These are phyloP conservation scores for Aspergillus ibericus DNA, from an alignment of 2,329 filamentous ascomycete species.

Conservation along the genomic window DNA sequence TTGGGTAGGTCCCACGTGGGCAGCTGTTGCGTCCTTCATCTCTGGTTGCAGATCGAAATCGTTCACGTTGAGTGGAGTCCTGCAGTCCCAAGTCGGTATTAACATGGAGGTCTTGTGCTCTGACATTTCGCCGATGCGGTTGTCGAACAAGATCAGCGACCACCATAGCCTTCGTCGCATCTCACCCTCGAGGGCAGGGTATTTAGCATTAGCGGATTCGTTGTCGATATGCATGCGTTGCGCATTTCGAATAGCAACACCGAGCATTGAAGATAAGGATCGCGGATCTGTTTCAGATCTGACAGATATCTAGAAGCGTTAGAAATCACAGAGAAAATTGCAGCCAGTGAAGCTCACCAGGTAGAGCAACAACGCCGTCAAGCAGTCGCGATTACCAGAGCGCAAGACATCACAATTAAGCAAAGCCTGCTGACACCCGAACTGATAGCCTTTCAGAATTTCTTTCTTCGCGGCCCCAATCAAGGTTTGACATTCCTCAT, in stretches of 20 bases:
- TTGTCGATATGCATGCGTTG: slow-evolving; percentile 68
- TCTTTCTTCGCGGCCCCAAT: slow-evolving; percentile 41
- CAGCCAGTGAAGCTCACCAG: slow-evolving; percentile 43
- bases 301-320: slow-evolving; percentile 54
- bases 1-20: slow-evolving; percentile 38
- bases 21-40: slow-evolving; percentile 37
- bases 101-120: slow-evolving; percentile 46
- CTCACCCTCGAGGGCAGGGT: slow-evolving; percentile 61
- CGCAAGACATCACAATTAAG: slow-evolving; percentile 45
- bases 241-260: slow-evolving; percentile 66
- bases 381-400: slow-evolving; percentile 44
- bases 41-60: slow-evolving; percentile 43
- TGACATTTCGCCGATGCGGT: slow-evolving; percentile 66
- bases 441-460: slow-evolving; percentile 45
- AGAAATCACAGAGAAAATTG: slow-evolving; percentile 2
- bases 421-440: slow-evolving; percentile 50
- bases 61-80: slow-evolving; percentile 43
- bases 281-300: slow-evolving; percentile 61
- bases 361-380: slow-evolving; percentile 57
- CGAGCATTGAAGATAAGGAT: slow-evolving; percentile 60
- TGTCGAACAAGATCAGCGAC: slow-evolving; percentile 68
- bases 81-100: slow-evolving; percentile 48
- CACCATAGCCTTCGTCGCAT: slow-evolving; percentile 73
- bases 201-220: slow-evolving; percentile 54
- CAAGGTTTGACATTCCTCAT: slow-evolving; percentile 52